These are phyloP conservation scores for Saussurea involucrata DNA, from an alignment of 129 eudicot genomes.

Conservation along the genomic window DNA sequence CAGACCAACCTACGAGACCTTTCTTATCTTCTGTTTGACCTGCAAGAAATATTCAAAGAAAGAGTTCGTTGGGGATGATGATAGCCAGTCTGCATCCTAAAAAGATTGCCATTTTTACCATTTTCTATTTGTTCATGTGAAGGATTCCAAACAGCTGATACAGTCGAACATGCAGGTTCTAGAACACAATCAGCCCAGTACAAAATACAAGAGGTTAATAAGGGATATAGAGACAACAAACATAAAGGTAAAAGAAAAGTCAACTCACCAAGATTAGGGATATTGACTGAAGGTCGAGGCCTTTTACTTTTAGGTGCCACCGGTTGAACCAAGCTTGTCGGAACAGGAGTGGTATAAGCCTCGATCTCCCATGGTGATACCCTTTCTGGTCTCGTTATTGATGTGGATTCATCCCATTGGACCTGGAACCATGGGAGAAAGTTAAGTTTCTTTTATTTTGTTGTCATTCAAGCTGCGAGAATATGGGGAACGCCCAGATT, in stretches of 20 bases:
- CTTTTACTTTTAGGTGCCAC: conserved; percentile 40
- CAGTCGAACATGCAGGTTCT: conserved; percentile 50
- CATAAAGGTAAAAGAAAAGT: not conserved
- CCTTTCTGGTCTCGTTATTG: conserved; percentile 69
- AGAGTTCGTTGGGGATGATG: conserved; percentile 18
- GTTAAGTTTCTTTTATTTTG: not conserved
- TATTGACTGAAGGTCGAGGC: conserved; percentile 37
- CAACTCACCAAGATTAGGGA: conserved; percentile 49
- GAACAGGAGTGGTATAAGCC: conserved; percentile 38
- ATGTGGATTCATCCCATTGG: conserved; percentile 88
- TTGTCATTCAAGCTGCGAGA: not conserved
- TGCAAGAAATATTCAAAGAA: conserved; percentile 24
- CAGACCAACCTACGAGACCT: conserved; percentile 49
- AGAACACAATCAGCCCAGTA: conserved; percentile 10
- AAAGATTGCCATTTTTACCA: conserved; percentile 13
- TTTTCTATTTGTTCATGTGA: conserved; percentile 42
- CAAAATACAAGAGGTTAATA: not conserved
- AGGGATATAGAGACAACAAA: not conserved
- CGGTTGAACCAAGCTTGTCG: conserved; percentile 39
- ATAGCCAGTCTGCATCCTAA: conserved; percentile 35
- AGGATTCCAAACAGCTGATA: conserved; percentile 53
- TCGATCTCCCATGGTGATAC: conserved; percentile 87
- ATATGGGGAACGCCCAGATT: not conserved
- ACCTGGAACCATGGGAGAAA: conserved; percentile 41
- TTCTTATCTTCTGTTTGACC: conserved; percentile 54